Percentiles rank a stretch among this genome's conserved stretches.
Conservation (phyloP, 2,329 filamentous ascomycete species). For the Lachnellula suecica region DNA sequence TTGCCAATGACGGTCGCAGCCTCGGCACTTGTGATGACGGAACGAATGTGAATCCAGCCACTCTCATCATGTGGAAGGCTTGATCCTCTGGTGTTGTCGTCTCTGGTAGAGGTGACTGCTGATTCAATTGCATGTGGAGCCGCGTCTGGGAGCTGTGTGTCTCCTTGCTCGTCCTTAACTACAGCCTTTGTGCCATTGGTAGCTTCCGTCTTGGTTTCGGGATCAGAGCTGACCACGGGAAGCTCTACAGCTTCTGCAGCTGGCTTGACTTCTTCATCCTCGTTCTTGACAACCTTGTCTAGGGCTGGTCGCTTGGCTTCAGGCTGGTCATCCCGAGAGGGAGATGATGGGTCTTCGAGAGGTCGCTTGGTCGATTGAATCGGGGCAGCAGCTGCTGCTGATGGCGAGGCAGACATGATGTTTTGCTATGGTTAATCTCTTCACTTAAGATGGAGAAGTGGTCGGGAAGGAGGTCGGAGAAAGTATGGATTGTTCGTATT, state of each 20-base stretch:
- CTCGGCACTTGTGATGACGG: constrained; percentile 95
- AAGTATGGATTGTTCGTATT: constrained; percentile 58
- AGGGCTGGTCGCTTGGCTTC: constrained; percentile 96
- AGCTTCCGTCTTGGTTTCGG: constrained; percentile 37
- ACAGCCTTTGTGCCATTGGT: constrained; percentile 50
- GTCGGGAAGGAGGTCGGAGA: constrained; percentile 45
- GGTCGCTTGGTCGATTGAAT: constrained; percentile 84
- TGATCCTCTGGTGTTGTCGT: constrained; percentile 34
- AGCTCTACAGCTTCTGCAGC: constrained; percentile 37
- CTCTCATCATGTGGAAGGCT: constrained; percentile 78
- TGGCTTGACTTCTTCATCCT: constrained; percentile 43
- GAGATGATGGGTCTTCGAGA: constrained; percentile 94
- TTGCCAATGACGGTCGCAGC: constrained; percentile 98
- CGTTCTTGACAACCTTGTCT: constrained; percentile 82
- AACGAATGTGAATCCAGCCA: constrained; percentile 93
- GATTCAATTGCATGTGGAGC: constrained; percentile 52
- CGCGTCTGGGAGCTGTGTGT: constrained; percentile 66
- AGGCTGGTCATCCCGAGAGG: constrained; percentile 88
- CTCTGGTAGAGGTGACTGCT: constrained; percentile 40
- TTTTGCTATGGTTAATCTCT: constrained; percentile 39
- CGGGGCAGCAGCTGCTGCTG: constrained; percentile 49
- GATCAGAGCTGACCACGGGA: constrained; percentile 44
- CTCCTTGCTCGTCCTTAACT: constrained; percentile 59
- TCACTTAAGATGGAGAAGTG: constrained; percentile 37
- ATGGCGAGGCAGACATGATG: constrained; percentile 74